Conservation (phyloP, 2,329 filamentous ascomycete genomes). For the Xylaria sp. region DNA sequence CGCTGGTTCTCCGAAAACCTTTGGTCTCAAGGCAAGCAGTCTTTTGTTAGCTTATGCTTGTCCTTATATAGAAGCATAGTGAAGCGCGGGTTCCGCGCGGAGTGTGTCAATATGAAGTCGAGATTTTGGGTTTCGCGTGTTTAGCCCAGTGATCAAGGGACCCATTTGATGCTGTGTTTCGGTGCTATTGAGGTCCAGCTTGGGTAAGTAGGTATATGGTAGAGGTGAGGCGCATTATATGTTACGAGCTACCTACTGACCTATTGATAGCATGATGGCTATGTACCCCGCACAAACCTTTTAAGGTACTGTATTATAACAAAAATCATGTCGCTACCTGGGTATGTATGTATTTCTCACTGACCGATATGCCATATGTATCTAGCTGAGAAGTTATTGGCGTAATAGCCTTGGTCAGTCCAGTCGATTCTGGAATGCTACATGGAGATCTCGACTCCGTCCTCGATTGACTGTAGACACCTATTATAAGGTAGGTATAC, state of each 20-base stretch:
- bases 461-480: not conserved
- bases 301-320: not conserved
- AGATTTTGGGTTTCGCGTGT: not conserved
- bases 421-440: not conserved
- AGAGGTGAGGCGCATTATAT: not conserved
- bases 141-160: not conserved
- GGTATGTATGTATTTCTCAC: not conserved
- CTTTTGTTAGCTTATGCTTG: not conserved
- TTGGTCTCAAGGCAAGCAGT: constrained; percentile 4
- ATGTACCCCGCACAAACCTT: constrained; percentile 1
- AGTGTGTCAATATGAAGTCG: not conserved
- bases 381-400: no score
- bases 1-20: constrained; percentile 8
- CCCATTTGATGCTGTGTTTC: not conserved
- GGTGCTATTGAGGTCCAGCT: no score
- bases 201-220: not conserved
- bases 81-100: not conserved
- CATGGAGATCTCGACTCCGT: not conserved
- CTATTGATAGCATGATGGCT: no score
- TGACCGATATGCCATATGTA: not conserved
- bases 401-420: no score
- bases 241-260: not conserved
- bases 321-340: no score
- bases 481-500: not conserved
- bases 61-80: constrained; percentile 13